Conservation (phyloP, 2,329 filamentous ascomycete genomes). For the Fusarium virguliforme region DNA sequence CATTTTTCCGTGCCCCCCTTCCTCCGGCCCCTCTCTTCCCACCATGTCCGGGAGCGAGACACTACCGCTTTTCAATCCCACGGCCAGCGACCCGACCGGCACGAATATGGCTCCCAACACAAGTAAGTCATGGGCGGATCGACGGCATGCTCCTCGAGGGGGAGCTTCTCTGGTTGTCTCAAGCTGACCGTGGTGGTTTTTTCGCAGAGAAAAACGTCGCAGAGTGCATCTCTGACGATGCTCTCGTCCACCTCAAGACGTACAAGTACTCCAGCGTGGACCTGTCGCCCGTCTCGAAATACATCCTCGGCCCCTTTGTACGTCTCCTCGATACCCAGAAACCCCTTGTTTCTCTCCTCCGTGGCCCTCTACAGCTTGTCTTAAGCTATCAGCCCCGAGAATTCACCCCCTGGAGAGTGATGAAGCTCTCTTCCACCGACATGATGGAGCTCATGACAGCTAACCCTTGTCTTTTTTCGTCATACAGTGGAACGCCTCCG, state of each 20-base stretch:
- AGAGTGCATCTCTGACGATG: constrained; percentile 89
- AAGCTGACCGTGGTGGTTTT: constrained; percentile 11
- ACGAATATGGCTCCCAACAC: constrained; percentile 56
- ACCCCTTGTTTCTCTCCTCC: constrained; percentile 20
- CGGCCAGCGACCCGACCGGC: constrained; percentile 48
- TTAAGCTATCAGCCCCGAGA: not conserved
- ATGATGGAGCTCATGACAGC: constrained; percentile 32
- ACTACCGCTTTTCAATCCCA: constrained; percentile 54
- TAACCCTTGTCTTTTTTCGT: constrained; percentile 39
- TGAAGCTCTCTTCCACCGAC: constrained; percentile 1
- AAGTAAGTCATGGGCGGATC: constrained; percentile 46
- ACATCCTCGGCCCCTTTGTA: constrained; percentile 97
- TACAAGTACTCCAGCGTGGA: constrained; percentile 99
- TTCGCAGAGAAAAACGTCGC: constrained; percentile 67
- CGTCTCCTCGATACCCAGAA: constrained; percentile 54
- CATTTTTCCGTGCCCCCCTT: constrained; percentile 45
- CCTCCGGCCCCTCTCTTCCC: constrained; percentile 47
- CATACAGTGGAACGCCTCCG: constrained; percentile 93
- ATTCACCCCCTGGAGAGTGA: constrained; percentile 10
- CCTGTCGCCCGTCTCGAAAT: constrained; percentile 93
- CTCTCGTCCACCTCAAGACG: constrained; percentile 89
- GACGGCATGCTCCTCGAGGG: not conserved
- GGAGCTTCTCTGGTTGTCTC: not conserved
- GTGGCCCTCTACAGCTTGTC: constrained; percentile 26
- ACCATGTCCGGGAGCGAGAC: constrained; percentile 55